These are phyloP conservation scores for Penicillium alfredii DNA, from an alignment of 495 filamentous ascomycete genomes.

Conservation along the genomic window DNA sequence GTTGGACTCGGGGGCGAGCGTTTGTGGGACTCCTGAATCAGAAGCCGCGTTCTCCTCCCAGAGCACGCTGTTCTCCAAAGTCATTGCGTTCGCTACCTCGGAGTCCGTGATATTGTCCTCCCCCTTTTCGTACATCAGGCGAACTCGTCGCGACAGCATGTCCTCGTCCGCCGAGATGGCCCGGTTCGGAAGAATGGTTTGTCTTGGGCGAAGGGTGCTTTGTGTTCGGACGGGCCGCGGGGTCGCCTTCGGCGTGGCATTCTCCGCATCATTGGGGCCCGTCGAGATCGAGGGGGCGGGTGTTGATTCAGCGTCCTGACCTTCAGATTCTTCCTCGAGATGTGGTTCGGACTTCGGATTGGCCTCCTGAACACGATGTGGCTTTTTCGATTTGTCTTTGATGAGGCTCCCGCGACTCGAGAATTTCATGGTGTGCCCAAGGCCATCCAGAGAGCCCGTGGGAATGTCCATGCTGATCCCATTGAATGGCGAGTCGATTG, in stretches of 20 bases:
- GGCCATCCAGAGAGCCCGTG: slow-evolving; percentile 44
- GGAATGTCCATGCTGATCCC: slow-evolving; percentile 55
- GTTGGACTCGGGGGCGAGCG: slow-evolving; percentile 19
- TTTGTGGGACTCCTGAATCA: slow-evolving; percentile 38
- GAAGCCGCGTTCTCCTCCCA: slow-evolving; percentile 51
- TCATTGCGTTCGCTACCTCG: slow-evolving; percentile 40
- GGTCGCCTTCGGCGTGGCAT: slow-evolving; percentile 30
- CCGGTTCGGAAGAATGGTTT: slow-evolving; percentile 27
- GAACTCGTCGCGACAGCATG: slow-evolving; percentile 79
- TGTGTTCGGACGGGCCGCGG: slow-evolving; percentile 36
- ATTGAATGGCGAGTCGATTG: slow-evolving; percentile 40
- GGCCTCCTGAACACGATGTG: slow-evolving; percentile 14
- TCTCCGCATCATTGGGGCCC: slow-evolving; percentile 9
- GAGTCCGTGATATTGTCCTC: slow-evolving; percentile 49
- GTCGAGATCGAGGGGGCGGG: slow-evolving; percentile 4
- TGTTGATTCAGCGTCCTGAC: not conserved
- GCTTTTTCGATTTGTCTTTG: slow-evolving; percentile 20
- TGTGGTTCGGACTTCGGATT: slow-evolving; percentile 10
- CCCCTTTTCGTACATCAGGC: slow-evolving; percentile 84
- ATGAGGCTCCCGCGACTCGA: slow-evolving; percentile 51
- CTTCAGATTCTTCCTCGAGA: slow-evolving; percentile 2
- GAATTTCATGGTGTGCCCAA: slow-evolving; percentile 51
- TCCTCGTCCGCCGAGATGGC: slow-evolving; percentile 70
- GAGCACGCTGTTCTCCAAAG: slow-evolving; percentile 50
- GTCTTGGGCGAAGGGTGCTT: slow-evolving; percentile 30